Percentiles rank a stretch among this genome's conserved stretches.
phyloP scores from a whole-genome alignment of 1,139 yeast species.

The Sugiyamaella castrensis region DNA sequence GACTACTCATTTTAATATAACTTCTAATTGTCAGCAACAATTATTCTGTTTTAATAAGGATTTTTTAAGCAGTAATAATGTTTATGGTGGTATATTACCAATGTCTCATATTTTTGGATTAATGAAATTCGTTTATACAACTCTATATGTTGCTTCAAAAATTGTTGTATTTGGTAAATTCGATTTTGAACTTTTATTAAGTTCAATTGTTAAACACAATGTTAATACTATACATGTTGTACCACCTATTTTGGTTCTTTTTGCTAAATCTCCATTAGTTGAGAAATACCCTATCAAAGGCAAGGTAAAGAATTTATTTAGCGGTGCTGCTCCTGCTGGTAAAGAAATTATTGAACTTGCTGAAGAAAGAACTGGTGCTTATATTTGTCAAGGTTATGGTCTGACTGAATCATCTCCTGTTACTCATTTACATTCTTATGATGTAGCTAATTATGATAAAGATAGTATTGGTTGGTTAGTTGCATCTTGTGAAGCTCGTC shows the following conservation, averaged over 20 bases:
- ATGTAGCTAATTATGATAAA: constrained; percentile 22
- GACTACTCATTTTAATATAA: constrained; percentile 49
- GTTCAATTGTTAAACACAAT: constrained; percentile 30
- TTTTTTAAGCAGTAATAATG: constrained; percentile 13
- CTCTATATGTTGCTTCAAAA: constrained; percentile 26
- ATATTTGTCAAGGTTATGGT: constrained; percentile 66
- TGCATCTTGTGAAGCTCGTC: constrained; percentile 43
- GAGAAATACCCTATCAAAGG: constrained; percentile 33
- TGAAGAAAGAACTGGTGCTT: constrained; percentile 22
- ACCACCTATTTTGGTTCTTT: constrained; percentile 40
- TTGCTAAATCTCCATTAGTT: constrained; percentile 40
- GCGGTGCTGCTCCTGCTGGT: constrained; percentile 43
- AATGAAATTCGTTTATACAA: constrained; percentile 27
- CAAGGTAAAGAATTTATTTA: constrained; percentile 27
- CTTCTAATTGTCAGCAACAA: constrained; percentile 33
- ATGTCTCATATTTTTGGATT: constrained; percentile 42
- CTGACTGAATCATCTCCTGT: constrained; percentile 50
- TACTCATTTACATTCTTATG: constrained; percentile 25
- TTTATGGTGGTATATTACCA: constrained; percentile 33
- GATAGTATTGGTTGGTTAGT: constrained; percentile 49
- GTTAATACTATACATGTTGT: constrained; percentile 34
- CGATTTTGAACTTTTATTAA: constrained; percentile 34
- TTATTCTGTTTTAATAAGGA: constrained; percentile 12
- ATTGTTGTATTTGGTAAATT: constrained; percentile 37
- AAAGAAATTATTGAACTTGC: constrained; percentile 30